phyloP scores from a whole-genome alignment of 768 basidiomycete genomes.

The Russula ochroleuca region DNA sequence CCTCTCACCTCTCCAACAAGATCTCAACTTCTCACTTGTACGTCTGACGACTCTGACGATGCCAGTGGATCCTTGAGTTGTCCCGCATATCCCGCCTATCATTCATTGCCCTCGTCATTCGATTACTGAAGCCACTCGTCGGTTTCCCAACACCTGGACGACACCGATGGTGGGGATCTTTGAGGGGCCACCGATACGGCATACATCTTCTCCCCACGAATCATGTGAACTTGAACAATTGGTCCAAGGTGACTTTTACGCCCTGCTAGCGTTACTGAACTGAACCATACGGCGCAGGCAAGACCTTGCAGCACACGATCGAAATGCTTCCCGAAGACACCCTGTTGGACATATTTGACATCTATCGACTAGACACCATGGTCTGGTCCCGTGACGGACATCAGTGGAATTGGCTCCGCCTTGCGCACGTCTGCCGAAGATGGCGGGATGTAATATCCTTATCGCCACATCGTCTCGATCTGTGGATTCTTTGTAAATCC shows the following conservation, averaged over 20 bases:
- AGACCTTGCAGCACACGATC: background rate
- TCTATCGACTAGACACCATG: background rate
- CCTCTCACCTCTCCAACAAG: too few relatives aligned
- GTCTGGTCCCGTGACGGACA: background rate
- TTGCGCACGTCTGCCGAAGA: constrained; percentile 3
- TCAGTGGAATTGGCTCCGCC: constrained; percentile 2
- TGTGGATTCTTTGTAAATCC: background rate
- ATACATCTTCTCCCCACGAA: background rate
- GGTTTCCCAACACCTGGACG: background rate
- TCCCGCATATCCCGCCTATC: too few relatives aligned
- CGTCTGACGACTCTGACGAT: too few relatives aligned
- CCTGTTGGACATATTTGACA: background rate
- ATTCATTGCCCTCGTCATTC: too few relatives aligned
- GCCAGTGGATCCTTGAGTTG: too few relatives aligned
- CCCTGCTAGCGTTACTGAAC: background rate
- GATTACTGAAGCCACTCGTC: background rate
- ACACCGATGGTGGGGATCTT: background rate
- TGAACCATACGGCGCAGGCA: background rate
- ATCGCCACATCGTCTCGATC: background rate
- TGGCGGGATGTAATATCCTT: background rate
- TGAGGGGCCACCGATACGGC: background rate
- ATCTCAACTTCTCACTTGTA: too few relatives aligned
- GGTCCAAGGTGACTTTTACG: background rate
- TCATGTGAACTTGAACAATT: background rate
- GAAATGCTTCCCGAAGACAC: constrained; percentile 2